Evolutionary conservation across 345 rosid species (phyloP).

Genomic region (Capsella bursapastoris): DNA sequence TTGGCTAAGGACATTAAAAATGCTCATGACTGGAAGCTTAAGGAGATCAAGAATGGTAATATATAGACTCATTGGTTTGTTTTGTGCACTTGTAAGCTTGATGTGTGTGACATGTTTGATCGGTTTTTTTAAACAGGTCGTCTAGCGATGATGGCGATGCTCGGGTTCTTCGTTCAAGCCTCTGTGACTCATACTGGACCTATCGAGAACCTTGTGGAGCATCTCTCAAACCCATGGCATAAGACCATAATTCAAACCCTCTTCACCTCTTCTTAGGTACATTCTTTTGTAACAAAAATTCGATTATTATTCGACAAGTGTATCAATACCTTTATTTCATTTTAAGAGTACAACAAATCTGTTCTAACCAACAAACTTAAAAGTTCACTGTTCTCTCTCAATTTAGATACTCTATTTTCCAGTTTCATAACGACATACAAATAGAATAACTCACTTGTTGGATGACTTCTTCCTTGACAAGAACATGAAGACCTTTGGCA

Average conservation of each 20-base stretch:
- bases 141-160: constrained; percentile 90
- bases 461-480: constrained; percentile 65
- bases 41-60: constrained; percentile 89
- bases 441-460: constrained; percentile 44
- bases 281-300: constrained; percentile 5
- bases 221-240: constrained; percentile 93
- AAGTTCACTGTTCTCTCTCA: neutral
- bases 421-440: neutral
- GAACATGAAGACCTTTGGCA: constrained; percentile 79
- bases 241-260: constrained; percentile 84
- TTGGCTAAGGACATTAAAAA: constrained; percentile 75
- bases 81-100: neutral
- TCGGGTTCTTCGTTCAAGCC: constrained; percentile 92
- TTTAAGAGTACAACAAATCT: constrained; percentile 35
- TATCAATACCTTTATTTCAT: constrained; percentile 31
- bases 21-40: constrained; percentile 83
- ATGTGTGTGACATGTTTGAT: constrained; percentile 3
- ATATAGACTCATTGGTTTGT: neutral
- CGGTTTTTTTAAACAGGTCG: constrained; percentile 56
- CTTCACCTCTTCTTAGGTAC: constrained; percentile 46
- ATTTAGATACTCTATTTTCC: neutral
- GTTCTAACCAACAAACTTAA: constrained; percentile 25
- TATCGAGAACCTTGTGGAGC: constrained; percentile 84
- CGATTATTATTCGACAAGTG: constrained; percentile 3
- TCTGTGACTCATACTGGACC: constrained; percentile 87